Evolutionary conservation across 73 alveolate species (phyloP), one percentile per base, ranked within the genome.

Genomic region (Tetrahymena thermophila): DNA sequence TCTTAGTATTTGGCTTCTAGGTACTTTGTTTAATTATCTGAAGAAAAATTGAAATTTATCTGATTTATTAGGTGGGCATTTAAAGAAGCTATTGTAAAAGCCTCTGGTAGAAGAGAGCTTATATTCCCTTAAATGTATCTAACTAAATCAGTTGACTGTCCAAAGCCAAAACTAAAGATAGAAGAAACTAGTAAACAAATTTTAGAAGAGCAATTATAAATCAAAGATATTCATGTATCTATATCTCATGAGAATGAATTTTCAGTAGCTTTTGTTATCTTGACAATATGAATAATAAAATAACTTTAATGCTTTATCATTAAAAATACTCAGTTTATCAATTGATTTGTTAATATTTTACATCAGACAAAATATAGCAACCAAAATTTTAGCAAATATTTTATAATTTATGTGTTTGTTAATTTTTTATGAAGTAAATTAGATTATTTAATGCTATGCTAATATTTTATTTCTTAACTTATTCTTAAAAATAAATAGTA

Each of bases 61-160:
- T 50, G 31, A 50, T 50, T 50, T 19, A 94, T 96, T 34, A 96
- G 98, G 84, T 97, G 98, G 98, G 98, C 98, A 31, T 56, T 96
- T 34, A 97, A 97, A 71, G 98, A 97, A 89, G 98, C 98, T 35
- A 43, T 97, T 35, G 98, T 97, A 25, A 97, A 97, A 84, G 98
- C 98, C n/a, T 55, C 96, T 35, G 97, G 97, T 0, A 94, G 85
- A 34, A 96, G 95, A 50, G 58, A 94, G 10, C 25, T 96, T 4
- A 71, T 44, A 38, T 97, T 93, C 56, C 97, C 94, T 43, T 97
- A 96, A 10, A 97, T 97, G 93, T 94, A 95, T 83, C 25, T 97
- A 34, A 89, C 28, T 31, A 85, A 96, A 35, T 43, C 89, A 35
- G 93, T 3, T 4, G 34, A 94, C 1, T 95, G 94, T 17, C 34